Evolutionary conservation across 352 stramenopile genomes (phyloP).

Genomic region (Phytopythium montanum): DNA sequence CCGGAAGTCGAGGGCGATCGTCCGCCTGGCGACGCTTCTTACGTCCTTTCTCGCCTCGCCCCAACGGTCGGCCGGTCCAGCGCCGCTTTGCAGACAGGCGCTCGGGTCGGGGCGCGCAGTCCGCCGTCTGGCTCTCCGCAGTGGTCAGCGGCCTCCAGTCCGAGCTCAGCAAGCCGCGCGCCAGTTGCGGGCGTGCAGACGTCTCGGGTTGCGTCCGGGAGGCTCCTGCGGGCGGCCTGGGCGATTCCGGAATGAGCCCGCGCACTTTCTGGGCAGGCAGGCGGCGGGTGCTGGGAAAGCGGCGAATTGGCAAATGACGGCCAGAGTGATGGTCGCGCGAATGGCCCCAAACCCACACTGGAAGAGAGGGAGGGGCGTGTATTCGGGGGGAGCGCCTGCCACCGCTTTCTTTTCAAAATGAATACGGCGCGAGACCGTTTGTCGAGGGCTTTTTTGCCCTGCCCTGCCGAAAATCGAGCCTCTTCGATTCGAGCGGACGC

Average conservation of each 20-base stretch:
- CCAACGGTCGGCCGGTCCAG: not conserved
- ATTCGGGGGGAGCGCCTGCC: slow-evolving; percentile 37
- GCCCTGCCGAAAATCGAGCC: slow-evolving; percentile 6
- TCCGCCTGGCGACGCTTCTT: not conserved
- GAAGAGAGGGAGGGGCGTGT: slow-evolving; percentile 21
- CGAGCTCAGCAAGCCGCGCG: too few relatives aligned
- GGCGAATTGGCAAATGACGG: slow-evolving; percentile 20
- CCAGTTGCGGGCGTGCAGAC: not conserved
- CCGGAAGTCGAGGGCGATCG: slow-evolving; percentile 1
- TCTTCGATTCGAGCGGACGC: too few relatives aligned
- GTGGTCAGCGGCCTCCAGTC: too few relatives aligned
- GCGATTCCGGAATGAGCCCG: slow-evolving; percentile 1
- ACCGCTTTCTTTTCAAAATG: slow-evolving; percentile 56
- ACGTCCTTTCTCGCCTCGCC: not conserved
- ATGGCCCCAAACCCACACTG: too few relatives aligned
- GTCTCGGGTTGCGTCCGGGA: too few relatives aligned
- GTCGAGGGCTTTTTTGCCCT: slow-evolving; percentile 21
- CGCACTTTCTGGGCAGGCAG: slow-evolving; percentile 9
- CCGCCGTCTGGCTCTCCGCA: too few relatives aligned
- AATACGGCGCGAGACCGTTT: slow-evolving; percentile 17
- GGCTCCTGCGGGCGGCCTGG: not conserved
- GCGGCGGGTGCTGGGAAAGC: slow-evolving; percentile 13
- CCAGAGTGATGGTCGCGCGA: slow-evolving; percentile 36
- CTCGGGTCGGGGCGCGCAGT: too few relatives aligned
- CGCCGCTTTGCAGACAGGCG: too few relatives aligned